phyloP scores from a whole-genome alignment of 2,329 filamentous ascomycete genomes.

The Epichloe baconii region DNA sequence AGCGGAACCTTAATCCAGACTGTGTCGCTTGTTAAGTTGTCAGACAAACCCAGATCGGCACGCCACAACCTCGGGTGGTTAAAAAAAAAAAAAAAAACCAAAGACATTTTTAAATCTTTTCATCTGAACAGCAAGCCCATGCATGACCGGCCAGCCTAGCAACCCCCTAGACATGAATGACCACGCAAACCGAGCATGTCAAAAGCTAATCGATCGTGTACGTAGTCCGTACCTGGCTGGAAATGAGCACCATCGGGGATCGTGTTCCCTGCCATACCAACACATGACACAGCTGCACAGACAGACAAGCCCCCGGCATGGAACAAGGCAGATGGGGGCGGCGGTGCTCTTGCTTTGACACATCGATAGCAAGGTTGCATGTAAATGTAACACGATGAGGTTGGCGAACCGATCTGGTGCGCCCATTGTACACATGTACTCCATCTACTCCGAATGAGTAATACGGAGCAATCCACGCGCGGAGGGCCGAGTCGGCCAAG shows the following conservation, averaged over 20 bases:
- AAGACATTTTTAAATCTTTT: neutral
- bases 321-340: no score
- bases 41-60: conserved; percentile 5
- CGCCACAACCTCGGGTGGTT: neutral
- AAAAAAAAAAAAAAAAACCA: neutral
- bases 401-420: no score
- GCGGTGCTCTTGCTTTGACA: neutral
- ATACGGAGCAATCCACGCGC: neutral
- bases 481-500: neutral
- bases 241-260: no score
- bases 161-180: neutral
- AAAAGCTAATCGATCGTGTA: no score
- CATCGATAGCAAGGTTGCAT: neutral
- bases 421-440: no score
- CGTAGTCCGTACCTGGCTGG: no score
- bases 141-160: no score
- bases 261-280: neutral
- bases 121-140: no score
- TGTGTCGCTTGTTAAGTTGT: conserved; percentile 4
- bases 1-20: conserved; percentile 10
- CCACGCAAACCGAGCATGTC: no score
- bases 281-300: neutral
- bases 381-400: no score
- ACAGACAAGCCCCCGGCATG: no score
- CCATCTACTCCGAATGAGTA: no score